These are phyloP conservation scores for Porogramme epimiltina DNA, from an alignment of 1,284 basidiomycete genomes.

Conservation along the genomic window DNA sequence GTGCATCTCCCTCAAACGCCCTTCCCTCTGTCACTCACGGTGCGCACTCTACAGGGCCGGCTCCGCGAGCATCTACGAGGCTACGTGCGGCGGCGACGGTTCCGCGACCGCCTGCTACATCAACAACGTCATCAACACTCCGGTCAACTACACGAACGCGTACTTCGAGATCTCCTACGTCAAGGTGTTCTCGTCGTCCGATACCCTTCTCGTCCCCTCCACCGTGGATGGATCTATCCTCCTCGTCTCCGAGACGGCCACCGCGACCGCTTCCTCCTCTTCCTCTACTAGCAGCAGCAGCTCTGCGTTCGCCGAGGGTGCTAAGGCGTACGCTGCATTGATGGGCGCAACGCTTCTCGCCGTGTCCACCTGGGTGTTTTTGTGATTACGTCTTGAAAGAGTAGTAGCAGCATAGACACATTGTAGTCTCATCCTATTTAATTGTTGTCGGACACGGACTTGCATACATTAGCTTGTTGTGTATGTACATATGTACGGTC, in stretches of 20 bases:
- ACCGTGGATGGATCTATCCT: slow-evolving; percentile 16
- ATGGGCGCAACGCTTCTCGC: slow-evolving; percentile 11
- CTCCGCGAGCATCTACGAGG: slow-evolving; percentile 38
- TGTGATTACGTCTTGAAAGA: background rate
- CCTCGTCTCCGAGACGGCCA: slow-evolving; percentile 16
- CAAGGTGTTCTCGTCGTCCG: slow-evolving; percentile 40
- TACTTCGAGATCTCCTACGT: slow-evolving; percentile 56
- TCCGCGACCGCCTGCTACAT: slow-evolving; percentile 38
- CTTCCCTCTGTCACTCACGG: background rate
- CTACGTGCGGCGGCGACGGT: slow-evolving; percentile 40
- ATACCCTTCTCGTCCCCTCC: slow-evolving; percentile 19
- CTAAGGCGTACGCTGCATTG: slow-evolving; percentile 5
- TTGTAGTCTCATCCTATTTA: too few species aligned
- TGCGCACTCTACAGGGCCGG: slow-evolving; percentile 43
- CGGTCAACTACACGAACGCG: slow-evolving; percentile 49
- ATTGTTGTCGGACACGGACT: background rate
- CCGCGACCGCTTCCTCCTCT: slow-evolving; percentile 6
- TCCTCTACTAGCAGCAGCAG: background rate
- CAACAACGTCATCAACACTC: slow-evolving; percentile 55
- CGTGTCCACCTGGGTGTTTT: slow-evolving; percentile 12
- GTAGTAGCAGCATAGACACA: background rate
- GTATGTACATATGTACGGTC: background rate
- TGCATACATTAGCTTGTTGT: background rate
- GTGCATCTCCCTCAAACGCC: slow-evolving; percentile 11
- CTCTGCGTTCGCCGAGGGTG: background rate